Percentiles rank a stretch among this genome's conserved stretches.
Evolutionary conservation across 2,329 filamentous ascomycete genomes (phyloP).

Genomic region (Aspergillus ustus): DNA sequence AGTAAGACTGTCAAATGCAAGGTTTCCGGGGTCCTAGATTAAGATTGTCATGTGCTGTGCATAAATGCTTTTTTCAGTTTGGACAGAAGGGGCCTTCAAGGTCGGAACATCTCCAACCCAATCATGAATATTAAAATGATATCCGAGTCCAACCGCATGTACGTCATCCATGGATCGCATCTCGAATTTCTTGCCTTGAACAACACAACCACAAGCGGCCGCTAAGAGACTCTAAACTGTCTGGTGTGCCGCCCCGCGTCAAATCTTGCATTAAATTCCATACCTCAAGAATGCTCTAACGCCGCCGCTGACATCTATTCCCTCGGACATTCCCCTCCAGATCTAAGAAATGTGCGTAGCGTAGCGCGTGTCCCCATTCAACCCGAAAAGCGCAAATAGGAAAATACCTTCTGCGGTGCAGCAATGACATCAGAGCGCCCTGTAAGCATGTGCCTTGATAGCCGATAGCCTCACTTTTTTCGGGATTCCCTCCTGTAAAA

Average conservation of each 20-base stretch:
- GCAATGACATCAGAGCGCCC: constrained; percentile 1
- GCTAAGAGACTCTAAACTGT: not conserved
- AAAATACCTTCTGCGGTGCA: too few species aligned
- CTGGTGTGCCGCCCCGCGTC: not conserved
- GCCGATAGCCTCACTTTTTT: not conserved
- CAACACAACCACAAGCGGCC: not conserved
- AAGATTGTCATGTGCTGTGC: not conserved
- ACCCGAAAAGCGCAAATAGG: not conserved
- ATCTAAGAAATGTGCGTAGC: not conserved
- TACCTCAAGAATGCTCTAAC: not conserved
- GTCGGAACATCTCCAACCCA: not conserved
- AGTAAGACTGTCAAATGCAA: constrained; percentile 6
- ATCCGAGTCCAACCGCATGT: constrained; percentile 5
- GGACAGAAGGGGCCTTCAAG: not conserved
- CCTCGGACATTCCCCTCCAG: not conserved
- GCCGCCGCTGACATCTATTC: not conserved
- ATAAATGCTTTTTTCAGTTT: not conserved
- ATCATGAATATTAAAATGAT: not conserved
- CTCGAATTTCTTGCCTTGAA: not conserved
- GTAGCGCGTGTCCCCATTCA: not conserved
- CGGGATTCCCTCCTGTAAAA: not conserved
- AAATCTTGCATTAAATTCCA: not conserved
- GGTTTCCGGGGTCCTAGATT: not conserved
- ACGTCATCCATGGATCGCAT: not conserved
- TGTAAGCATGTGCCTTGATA: not conserved